A percentile compares a stretch with the other conserved stretches of the same genome.
Evolutionary conservation across 352 stramenopile species (phyloP).

Genomic region (Globisporangium cystogenes): DNA sequence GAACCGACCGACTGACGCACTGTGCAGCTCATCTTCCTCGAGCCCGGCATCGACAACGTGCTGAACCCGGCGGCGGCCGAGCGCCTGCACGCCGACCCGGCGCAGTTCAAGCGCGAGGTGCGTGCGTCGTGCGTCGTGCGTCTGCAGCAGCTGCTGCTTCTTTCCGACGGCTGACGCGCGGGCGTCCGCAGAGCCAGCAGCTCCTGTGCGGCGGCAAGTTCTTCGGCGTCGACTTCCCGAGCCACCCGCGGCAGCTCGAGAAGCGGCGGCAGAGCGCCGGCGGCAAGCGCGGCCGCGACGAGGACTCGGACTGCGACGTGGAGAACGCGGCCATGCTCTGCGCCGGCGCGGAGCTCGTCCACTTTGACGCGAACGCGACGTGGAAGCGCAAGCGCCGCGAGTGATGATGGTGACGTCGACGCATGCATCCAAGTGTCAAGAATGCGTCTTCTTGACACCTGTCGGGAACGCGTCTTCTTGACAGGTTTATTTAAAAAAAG

Average conservation of each 20-base stretch:
- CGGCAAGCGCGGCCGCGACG: slow-evolving; percentile 44
- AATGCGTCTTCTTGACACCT: no score
- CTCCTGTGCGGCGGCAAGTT: slow-evolving; percentile 58
- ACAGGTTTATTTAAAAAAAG: no score
- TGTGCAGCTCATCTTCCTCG: slow-evolving; percentile 71
- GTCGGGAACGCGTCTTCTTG: no score
- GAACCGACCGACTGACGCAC: no score
- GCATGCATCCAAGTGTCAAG: no score
- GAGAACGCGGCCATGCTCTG: slow-evolving; percentile 18
- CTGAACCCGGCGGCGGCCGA: slow-evolving; percentile 52
- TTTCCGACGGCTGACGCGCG: no score
- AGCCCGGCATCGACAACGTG: slow-evolving; percentile 64
- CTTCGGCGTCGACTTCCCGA: slow-evolving; percentile 58
- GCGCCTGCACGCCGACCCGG: slow-evolving; percentile 40
- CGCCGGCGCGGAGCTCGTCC: slow-evolving; percentile 10
- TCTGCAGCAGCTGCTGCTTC: no score
- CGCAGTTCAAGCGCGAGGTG: slow-evolving; percentile 41
- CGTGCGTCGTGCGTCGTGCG: no score
- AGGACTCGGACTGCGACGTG: slow-evolving; percentile 32
- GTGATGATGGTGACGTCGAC: no score
- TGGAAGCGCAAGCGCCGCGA: slow-evolving; percentile 67
- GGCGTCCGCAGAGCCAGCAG: slow-evolving; percentile 37
- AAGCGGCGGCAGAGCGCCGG: slow-evolving; percentile 42
- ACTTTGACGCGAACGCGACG: slow-evolving; percentile 38
- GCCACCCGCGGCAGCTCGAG: slow-evolving; percentile 51